Evolutionary conservation across 768 basidiomycete genomes (phyloP).

Genomic region (Boletus reticuloceps): DNA sequence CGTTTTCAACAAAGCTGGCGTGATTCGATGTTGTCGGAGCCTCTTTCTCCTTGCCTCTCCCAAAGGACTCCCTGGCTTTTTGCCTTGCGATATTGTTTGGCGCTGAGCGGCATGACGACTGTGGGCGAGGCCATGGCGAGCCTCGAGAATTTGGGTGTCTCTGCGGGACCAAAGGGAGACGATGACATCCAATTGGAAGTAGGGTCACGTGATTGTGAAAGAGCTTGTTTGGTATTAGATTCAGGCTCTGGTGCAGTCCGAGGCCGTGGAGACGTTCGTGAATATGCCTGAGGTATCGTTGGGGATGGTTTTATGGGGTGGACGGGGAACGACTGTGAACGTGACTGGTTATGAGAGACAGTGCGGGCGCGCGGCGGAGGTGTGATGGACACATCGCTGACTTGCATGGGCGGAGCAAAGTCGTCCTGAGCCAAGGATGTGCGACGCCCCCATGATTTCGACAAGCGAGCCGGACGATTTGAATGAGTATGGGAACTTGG

Average conservation of each 20-base stretch:
- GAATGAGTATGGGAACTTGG: not conserved
- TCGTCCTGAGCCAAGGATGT: constrained; percentile 5
- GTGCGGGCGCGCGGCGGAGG: constrained; percentile 24
- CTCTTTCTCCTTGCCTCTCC: constrained; percentile 10
- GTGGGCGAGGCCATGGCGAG: constrained; percentile 27
- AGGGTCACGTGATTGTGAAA: constrained; percentile 26
- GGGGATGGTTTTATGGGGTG: not conserved
- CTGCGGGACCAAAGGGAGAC: constrained; percentile 29
- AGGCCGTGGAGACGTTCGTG: constrained; percentile 6
- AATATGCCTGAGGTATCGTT: constrained; percentile 17
- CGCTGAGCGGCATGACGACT: constrained; percentile 32
- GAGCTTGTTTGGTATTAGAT: constrained; percentile 11
- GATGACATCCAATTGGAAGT: constrained; percentile 27
- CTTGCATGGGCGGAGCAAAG: not conserved
- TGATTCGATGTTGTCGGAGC: not conserved
- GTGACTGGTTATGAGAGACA: constrained; percentile 14
- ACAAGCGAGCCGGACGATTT: constrained; percentile 5
- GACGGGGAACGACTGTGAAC: constrained; percentile 15
- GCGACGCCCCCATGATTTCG: constrained; percentile 12
- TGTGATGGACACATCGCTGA: constrained; percentile 1
- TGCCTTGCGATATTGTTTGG: constrained; percentile 25
- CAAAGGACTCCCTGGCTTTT: constrained; percentile 9
- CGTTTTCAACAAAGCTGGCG: constrained; percentile 15
- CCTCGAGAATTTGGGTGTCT: constrained; percentile 30
- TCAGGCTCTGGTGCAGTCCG: not conserved